Conservation (phyloP, 1,284 basidiomycete species). For the Sparassis latifolia region DNA sequence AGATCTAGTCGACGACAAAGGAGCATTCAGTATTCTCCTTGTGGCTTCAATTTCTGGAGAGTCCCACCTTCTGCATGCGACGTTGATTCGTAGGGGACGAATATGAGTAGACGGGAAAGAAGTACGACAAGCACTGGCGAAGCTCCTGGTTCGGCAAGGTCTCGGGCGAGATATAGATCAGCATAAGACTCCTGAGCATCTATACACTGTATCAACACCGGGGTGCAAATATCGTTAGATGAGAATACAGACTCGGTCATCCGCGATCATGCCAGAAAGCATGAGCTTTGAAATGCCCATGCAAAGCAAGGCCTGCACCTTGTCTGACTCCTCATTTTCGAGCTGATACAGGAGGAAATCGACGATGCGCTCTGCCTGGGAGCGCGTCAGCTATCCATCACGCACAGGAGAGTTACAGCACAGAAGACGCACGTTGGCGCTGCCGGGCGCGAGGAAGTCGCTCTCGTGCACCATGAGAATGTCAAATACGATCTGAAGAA, state of each 20-base stretch:
- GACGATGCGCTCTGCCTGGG: constrained; percentile 61
- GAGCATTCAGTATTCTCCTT: not conserved
- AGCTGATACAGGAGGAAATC: constrained; percentile 75
- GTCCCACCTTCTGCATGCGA: constrained; percentile 66
- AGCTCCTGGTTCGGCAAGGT: constrained; percentile 83
- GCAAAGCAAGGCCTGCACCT: constrained; percentile 74
- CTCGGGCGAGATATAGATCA: constrained; percentile 85
- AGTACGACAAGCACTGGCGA: constrained; percentile 92
- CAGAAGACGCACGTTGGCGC: constrained; percentile 6
- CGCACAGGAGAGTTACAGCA: not conserved
- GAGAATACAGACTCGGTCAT: constrained; percentile 53
- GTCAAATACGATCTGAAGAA: constrained; percentile 88
- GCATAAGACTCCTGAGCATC: constrained; percentile 76
- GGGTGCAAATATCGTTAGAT: not conserved
- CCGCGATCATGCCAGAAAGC: constrained; percentile 76
- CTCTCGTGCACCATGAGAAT: constrained; percentile 86
- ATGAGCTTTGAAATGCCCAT: constrained; percentile 89
- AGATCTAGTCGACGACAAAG: constrained; percentile 45
- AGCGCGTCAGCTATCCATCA: not conserved
- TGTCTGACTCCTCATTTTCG: constrained; percentile 69
- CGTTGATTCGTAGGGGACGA: constrained; percentile 78
- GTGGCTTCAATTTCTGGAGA: too few relatives aligned
- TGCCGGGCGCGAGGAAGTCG: constrained; percentile 59
- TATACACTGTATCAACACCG: constrained; percentile 22
- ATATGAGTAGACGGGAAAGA: constrained; percentile 92